These are phyloP conservation scores for Candida argentea DNA, from an alignment of 805 yeast genomes.

Conservation along the genomic window DNA sequence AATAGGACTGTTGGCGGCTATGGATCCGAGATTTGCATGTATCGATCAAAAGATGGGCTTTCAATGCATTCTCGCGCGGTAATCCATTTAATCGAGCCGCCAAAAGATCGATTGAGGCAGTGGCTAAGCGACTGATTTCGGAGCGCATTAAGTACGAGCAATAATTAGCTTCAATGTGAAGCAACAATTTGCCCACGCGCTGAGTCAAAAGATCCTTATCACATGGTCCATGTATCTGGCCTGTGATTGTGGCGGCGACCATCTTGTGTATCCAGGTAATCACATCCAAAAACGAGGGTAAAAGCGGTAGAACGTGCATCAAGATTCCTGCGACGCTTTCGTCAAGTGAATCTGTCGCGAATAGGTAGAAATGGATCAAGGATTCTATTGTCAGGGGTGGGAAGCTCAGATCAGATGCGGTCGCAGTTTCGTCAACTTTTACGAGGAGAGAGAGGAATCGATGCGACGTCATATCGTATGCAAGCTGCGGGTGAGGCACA, in stretches of 20 bases:
- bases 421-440: slow-evolving; percentile 4
- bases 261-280: slow-evolving; percentile 12
- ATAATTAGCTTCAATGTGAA: slow-evolving; percentile 47
- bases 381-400: slow-evolving; percentile 39
- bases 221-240: slow-evolving; percentile 14
- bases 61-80: too few relatives aligned
- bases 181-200: slow-evolving; percentile 44
- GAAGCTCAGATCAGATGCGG: slow-evolving; percentile 1
- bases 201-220: slow-evolving; percentile 27
- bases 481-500: slow-evolving; percentile 28
- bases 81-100: too few relatives aligned
- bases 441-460: slow-evolving; percentile 11
- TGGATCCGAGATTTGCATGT: too few relatives aligned
- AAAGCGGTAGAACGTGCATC: slow-evolving; percentile 23
- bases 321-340: slow-evolving; percentile 7
- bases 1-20: too few relatives aligned
- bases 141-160: slow-evolving; percentile 63
- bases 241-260: slow-evolving; percentile 13
- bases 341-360: slow-evolving; percentile 10
- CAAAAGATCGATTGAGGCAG: slow-evolving; percentile 39
- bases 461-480: slow-evolving; percentile 34
- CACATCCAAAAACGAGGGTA: slow-evolving; percentile 22
- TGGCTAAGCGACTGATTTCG: slow-evolving; percentile 46
- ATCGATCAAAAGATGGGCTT: too few relatives aligned
- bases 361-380: slow-evolving; percentile 62